Evolutionary conservation across 2,329 filamentous ascomycete genomes (phyloP).

Genomic region (Phialocephala subalpina): DNA sequence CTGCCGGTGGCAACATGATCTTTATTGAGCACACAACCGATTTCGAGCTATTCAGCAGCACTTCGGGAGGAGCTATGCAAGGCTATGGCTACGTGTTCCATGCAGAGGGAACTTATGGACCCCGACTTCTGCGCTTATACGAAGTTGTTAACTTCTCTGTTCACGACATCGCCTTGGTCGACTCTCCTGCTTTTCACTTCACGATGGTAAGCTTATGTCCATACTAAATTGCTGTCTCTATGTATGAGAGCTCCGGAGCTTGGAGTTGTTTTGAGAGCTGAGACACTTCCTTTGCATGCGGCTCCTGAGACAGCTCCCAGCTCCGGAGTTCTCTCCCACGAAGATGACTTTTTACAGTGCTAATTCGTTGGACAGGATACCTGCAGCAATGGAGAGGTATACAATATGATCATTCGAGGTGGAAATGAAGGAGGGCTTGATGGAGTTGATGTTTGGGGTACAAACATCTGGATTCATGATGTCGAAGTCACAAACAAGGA

Average conservation of each 20-base stretch:
- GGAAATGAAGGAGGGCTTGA: conserved; percentile 60
- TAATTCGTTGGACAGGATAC: no score
- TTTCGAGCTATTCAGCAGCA: conserved; percentile 62
- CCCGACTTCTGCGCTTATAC: conserved; percentile 33
- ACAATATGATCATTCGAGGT: conserved; percentile 63
- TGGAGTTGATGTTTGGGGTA: conserved; percentile 62
- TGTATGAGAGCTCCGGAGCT: no score
- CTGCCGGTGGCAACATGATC: conserved; percentile 58
- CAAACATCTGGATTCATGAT: conserved; percentile 66
- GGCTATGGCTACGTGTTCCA: conserved; percentile 60
- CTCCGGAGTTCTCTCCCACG: no score
- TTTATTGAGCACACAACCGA: conserved; percentile 56
- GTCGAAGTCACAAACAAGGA: conserved; percentile 69
- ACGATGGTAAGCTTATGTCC: no score
- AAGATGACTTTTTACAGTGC: no score
- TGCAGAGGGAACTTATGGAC: conserved; percentile 45
- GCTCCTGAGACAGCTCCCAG: no score
- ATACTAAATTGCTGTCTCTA: neutral
- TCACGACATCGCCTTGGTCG: conserved; percentile 38
- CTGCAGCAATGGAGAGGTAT: conserved; percentile 51
- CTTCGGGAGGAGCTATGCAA: conserved; percentile 59
- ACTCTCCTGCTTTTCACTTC: conserved; percentile 48
- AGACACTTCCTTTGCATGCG: no score
- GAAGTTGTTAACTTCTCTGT: conserved; percentile 35
- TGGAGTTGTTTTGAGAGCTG: no score